Percentiles rank a stretch among this genome's conserved stretches.
phyloP scores from a whole-genome alignment of 116 monocot species.

The Dioscorea cayenensis region DNA sequence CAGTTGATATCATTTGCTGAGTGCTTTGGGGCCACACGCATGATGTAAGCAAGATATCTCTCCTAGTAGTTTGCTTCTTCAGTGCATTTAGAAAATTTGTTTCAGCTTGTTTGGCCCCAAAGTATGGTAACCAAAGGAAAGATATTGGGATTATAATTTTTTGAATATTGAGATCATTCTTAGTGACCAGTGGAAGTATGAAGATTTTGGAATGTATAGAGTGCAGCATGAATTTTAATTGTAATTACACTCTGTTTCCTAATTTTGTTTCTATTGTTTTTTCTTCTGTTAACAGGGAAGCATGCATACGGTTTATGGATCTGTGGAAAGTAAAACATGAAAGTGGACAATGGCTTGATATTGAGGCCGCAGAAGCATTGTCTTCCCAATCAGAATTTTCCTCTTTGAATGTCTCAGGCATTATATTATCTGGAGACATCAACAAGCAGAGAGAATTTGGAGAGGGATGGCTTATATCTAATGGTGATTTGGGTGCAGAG shows the following conservation, averaged over 20 bases:
- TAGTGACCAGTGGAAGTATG: not conserved
- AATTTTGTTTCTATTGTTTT: not conserved
- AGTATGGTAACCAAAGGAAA: not conserved
- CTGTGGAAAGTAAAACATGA: slow-evolving; percentile 89
- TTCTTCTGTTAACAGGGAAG: slow-evolving; percentile 39
- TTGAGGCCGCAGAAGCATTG: slow-evolving; percentile 78
- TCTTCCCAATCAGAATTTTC: slow-evolving; percentile 68
- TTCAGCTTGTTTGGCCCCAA: not conserved
- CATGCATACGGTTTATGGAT: slow-evolving; percentile 64
- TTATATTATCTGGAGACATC: slow-evolving; percentile 50
- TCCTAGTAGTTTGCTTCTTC: not conserved
- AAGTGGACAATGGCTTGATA: slow-evolving; percentile 94
- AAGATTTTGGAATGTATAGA: too few species aligned
- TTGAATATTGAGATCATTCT: not conserved
- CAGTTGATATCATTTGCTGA: slow-evolving; percentile 72
- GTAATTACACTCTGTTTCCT: not conserved
- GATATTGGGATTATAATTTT: not conserved
- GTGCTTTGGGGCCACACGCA: slow-evolving; percentile 68
- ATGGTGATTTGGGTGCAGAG: slow-evolving; percentile 17
- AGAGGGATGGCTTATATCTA: slow-evolving; percentile 15
- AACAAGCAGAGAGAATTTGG: slow-evolving; percentile 28
- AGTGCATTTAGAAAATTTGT: not conserved
- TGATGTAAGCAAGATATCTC: slow-evolving; percentile 48
- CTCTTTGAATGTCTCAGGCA: slow-evolving; percentile 55
- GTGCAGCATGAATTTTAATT: too few species aligned